phyloP scores from a whole-genome alignment of 257 asterid species.

The Anisodus tanguticus region DNA sequence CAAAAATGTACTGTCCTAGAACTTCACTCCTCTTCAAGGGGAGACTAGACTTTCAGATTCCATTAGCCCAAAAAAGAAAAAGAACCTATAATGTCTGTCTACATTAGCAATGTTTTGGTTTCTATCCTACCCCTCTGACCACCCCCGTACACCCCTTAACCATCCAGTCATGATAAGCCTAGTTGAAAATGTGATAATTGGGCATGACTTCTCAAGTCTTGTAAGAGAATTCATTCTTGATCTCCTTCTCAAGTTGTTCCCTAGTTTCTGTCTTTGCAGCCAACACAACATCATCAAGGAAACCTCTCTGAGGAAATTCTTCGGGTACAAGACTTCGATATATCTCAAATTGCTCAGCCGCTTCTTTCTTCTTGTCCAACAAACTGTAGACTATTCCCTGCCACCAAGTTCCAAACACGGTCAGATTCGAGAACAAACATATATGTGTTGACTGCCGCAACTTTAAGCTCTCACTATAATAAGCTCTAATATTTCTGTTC shows the following conservation, averaged over 20 bases:
- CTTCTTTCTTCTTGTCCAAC: slow-evolving; percentile 71
- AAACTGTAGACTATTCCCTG: slow-evolving; percentile 90
- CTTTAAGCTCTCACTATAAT: background rate
- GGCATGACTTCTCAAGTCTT: background rate
- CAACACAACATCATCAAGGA: slow-evolving; percentile 79
- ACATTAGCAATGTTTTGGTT: background rate
- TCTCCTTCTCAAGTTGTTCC: slow-evolving; percentile 58
- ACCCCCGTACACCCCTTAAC: slow-evolving; percentile 20
- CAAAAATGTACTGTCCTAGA: slow-evolving; percentile 8
- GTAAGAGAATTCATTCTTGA: slow-evolving; percentile 46
- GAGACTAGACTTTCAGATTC: slow-evolving; percentile 18
- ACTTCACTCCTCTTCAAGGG: slow-evolving; percentile 35
- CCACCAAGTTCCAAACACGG: slow-evolving; percentile 25
- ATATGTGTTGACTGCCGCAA: background rate
- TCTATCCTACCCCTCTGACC: slow-evolving; percentile 14
- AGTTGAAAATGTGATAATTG: background rate
- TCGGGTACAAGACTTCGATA: slow-evolving; percentile 79
- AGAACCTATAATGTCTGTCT: background rate
- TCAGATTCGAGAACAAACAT: background rate
- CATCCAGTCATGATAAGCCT: background rate
- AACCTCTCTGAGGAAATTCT: slow-evolving; percentile 81
- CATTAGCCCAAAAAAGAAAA: slow-evolving; percentile 27
- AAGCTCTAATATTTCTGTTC: background rate
- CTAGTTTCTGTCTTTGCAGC: slow-evolving; percentile 75
- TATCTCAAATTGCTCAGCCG: slow-evolving; percentile 69